Conservation (phyloP, 2,329 filamentous ascomycete species). For the Aspergillus aculeatus region DNA sequence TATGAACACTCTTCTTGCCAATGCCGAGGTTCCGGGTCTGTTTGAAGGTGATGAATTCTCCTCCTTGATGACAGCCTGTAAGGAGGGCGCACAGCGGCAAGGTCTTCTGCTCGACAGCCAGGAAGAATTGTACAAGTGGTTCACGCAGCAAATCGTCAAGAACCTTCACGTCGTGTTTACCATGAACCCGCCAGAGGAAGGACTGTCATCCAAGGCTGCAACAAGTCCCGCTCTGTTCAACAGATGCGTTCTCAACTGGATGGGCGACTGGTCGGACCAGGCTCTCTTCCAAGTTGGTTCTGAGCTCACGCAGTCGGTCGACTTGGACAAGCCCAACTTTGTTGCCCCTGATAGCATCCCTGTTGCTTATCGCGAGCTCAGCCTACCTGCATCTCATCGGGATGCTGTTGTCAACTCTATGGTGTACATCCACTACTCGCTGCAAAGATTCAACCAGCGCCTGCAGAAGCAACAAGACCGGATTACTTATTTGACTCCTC, state of each 20-base stretch:
- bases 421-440: slow-evolving; percentile 97
- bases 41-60: slow-evolving; percentile 99
- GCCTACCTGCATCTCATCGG: slow-evolving; percentile 81
- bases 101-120: slow-evolving; percentile 93
- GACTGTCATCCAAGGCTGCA: slow-evolving; percentile 90
- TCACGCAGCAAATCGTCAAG: slow-evolving; percentile 98
- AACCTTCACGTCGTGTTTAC: slow-evolving; percentile 99
- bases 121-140: slow-evolving; percentile 99
- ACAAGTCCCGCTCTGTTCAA: slow-evolving; percentile 99
- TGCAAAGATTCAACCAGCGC: slow-evolving; percentile 84
- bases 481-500: slow-evolving; percentile 87
- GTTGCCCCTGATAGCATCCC: slow-evolving; percentile 86
- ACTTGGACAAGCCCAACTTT: slow-evolving; percentile 86
- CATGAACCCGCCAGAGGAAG: slow-evolving; percentile 98
- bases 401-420: slow-evolving; percentile 95
- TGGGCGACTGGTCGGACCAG: slow-evolving; percentile 99
- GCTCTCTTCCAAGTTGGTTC: slow-evolving; percentile 96
- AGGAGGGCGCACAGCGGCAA: slow-evolving; percentile 95
- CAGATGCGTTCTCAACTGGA: slow-evolving; percentile 99
- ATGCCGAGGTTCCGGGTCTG: slow-evolving; percentile 97
- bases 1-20: slow-evolving; percentile 98
- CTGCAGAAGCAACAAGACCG: slow-evolving; percentile 89
- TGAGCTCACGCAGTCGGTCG: slow-evolving; percentile 93
- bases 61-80: slow-evolving; percentile 98
- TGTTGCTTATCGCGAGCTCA: slow-evolving; percentile 83